Evolutionary conservation across 148 eudicot genomes (phyloP).

Genomic region (Silene uniflora): DNA sequence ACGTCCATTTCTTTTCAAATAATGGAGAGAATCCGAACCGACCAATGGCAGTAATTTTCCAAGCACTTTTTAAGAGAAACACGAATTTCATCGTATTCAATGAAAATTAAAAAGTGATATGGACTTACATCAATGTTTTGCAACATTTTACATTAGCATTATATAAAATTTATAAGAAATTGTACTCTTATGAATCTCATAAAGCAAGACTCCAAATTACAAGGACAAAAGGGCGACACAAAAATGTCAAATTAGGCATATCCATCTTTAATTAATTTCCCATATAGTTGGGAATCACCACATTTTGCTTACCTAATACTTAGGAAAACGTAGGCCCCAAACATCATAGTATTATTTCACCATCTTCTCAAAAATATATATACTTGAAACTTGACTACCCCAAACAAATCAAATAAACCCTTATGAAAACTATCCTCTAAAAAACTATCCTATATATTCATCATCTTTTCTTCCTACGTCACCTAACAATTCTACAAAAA

Average conservation of each 20-base stretch:
- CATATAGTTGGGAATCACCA: conserved; percentile 13
- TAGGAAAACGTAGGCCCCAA: conserved; percentile 7
- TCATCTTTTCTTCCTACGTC: background rate
- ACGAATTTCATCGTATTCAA: no score
- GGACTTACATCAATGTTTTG: no score
- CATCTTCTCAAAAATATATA: background rate
- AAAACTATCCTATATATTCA: background rate
- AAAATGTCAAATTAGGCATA: conserved; percentile 15
- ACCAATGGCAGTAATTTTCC: no score
- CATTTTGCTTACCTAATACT: conserved; percentile 11
- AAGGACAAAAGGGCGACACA: conserved; percentile 6
- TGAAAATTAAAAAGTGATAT: no score
- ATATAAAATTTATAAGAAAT: no score
- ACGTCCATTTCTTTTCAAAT: no score
- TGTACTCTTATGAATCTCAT: background rate
- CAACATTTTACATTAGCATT: no score
- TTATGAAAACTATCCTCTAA: no score
- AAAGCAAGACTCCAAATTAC: background rate
- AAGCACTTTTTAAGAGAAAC: no score
- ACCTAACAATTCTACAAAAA: background rate
- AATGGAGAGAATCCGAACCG: no score
- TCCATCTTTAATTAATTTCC: conserved; percentile 9
- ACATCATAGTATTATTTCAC: background rate
- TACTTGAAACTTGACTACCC: background rate
- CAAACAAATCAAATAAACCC: background rate